Evolutionary conservation across 345 rosid species (phyloP).

Genomic region (Eucalyptus sideroxylon): DNA sequence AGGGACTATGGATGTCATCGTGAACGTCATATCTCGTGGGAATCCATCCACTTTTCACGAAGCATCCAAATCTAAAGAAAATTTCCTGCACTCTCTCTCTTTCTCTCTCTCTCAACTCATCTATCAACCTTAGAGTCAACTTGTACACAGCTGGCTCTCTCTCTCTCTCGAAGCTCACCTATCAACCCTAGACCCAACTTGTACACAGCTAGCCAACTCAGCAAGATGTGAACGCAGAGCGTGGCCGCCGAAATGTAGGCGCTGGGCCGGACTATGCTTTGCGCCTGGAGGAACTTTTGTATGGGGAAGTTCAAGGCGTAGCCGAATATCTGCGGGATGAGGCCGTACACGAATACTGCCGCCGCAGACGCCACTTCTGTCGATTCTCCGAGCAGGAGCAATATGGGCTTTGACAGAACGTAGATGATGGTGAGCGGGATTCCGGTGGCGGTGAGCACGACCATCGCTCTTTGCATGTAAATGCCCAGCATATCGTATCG

Average conservation of each 20-base stretch:
- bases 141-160: not conserved
- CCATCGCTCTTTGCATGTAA: slow-evolving; percentile 70
- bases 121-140: not conserved
- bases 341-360: slow-evolving; percentile 48
- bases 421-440: slow-evolving; percentile 42
- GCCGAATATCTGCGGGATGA: slow-evolving; percentile 73
- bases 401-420: slow-evolving; percentile 39
- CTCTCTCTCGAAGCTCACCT: not conserved
- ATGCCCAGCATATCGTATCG: slow-evolving; percentile 57
- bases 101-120: not conserved
- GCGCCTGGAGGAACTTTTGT: slow-evolving; percentile 59
- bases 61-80: not conserved
- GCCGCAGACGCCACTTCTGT: slow-evolving; percentile 40
- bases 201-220: not conserved
- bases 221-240: not conserved
- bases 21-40: not conserved
- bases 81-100: not conserved
- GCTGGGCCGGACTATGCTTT: slow-evolving; percentile 21
- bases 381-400: slow-evolving; percentile 52
- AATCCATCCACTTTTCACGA: not conserved
- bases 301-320: slow-evolving; percentile 66
- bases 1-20: not conserved
- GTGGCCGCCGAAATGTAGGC: not conserved
- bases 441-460: slow-evolving; percentile 49
- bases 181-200: not conserved